phyloP scores from a whole-genome alignment of 2,329 filamentous ascomycete species.

The Thermochaetoides dissita region DNA sequence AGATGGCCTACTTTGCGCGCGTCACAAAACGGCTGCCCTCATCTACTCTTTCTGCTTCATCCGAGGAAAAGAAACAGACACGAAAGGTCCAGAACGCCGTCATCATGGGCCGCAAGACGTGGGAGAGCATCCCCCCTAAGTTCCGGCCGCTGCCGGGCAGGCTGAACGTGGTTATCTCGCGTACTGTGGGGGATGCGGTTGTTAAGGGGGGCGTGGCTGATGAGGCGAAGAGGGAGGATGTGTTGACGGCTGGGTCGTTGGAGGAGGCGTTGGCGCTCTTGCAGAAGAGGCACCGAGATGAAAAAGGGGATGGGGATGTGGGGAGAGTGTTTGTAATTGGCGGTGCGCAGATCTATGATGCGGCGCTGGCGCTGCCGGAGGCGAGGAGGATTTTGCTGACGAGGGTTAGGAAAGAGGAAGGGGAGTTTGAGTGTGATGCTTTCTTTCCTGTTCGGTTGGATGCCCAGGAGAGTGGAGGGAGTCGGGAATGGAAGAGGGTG shows the following conservation, averaged over 20 bases:
- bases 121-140: conserved; percentile 69
- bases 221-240: conserved; percentile 28
- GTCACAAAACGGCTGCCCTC: conserved; percentile 56
- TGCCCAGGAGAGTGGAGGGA: conserved; percentile 11
- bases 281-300: conserved; percentile 12
- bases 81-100: conserved; percentile 49
- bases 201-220: background rate
- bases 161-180: conserved; percentile 69
- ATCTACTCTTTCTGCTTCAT: background rate
- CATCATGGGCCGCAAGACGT: conserved; percentile 96
- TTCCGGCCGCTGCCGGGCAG: conserved; percentile 70
- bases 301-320: conserved; percentile 19
- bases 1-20: conserved; percentile 91
- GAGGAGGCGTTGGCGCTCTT: conserved; percentile 40
- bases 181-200: conserved; percentile 21
- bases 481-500: conserved; percentile 38
- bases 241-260: conserved; percentile 45
- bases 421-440: conserved; percentile 63
- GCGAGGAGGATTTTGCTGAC: conserved; percentile 56
- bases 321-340: conserved; percentile 74
- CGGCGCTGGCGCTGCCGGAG: conserved; percentile 47
- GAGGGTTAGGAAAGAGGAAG: conserved; percentile 32
- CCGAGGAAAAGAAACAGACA: background rate
- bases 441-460: conserved; percentile 37
- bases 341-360: conserved; percentile 70